A percentile compares a stretch with the other conserved stretches of the same genome.
phyloP scores from a whole-genome alignment of 2,329 filamentous ascomycete genomes.

The Fusarium graminum region DNA sequence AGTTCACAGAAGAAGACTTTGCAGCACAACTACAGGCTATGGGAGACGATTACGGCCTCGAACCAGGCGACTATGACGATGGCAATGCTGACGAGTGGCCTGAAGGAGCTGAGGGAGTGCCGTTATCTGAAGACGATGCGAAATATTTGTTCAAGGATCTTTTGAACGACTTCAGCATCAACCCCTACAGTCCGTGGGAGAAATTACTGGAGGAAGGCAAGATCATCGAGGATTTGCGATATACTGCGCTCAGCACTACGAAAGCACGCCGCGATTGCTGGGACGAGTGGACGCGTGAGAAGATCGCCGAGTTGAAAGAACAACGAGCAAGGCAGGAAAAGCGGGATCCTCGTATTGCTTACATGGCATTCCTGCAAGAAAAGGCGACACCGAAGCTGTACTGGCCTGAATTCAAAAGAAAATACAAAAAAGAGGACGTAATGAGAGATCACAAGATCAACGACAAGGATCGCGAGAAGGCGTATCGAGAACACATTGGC shows the following conservation, averaged over 20 bases:
- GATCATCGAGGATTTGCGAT: conserved; percentile 87
- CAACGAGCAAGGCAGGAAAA: conserved; percentile 81
- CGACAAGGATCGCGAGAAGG: conserved; percentile 84
- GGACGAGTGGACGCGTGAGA: conserved; percentile 84
- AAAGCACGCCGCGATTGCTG: conserved; percentile 85
- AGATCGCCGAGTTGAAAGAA: conserved; percentile 79
- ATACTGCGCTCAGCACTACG: conserved; percentile 85
- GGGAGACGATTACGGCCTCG: conserved; percentile 85
- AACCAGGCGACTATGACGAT: conserved; percentile 81
- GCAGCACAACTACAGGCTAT: conserved; percentile 91
- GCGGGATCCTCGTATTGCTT: conserved; percentile 85
- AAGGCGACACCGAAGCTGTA: conserved; percentile 92
- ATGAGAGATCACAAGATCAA: conserved; percentile 80
- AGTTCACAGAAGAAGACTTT: conserved; percentile 95
- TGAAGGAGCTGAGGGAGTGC: conserved; percentile 77
- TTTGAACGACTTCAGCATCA: conserved; percentile 84
- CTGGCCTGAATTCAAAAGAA: conserved; percentile 96
- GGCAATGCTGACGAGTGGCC: conserved; percentile 72
- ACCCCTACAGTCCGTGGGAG: conserved; percentile 92
- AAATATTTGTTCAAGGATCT: conserved; percentile 85
- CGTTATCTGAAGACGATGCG: conserved; percentile 81
- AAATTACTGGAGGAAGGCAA: conserved; percentile 85
- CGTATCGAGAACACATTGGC: conserved; percentile 80
- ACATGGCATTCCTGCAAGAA: conserved; percentile 82
- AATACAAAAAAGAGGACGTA: conserved; percentile 82